Percentiles rank a stretch among this genome's conserved stretches.
These are phyloP conservation scores for Dothistroma pini DNA, from an alignment of 2,329 filamentous ascomycete species.

Conservation along the genomic window DNA sequence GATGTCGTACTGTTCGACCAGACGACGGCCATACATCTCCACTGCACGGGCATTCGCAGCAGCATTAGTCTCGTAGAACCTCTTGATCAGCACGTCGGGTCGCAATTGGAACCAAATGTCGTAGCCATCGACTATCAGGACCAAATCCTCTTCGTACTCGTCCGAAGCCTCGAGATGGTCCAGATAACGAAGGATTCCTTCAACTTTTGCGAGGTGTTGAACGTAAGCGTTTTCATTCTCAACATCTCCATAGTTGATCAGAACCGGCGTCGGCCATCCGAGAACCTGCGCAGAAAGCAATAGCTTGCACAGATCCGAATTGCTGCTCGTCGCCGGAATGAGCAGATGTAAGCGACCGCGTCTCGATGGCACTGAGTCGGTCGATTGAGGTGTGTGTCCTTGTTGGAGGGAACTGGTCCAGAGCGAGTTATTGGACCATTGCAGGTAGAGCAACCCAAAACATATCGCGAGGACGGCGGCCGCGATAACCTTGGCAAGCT, in stretches of 20 bases:
- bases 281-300: slow-evolving; percentile 56
- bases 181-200: slow-evolving; percentile 48
- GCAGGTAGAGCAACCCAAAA: slow-evolving; percentile 6
- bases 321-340: slow-evolving; percentile 48
- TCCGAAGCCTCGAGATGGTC: slow-evolving; percentile 32
- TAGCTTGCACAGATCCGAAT: slow-evolving; percentile 54
- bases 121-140: slow-evolving; percentile 60
- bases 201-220: slow-evolving; percentile 45
- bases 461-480: slow-evolving; percentile 8
- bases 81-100: slow-evolving; percentile 54
- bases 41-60: slow-evolving; percentile 38
- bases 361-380: slow-evolving; percentile 2
- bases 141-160: slow-evolving; percentile 54
- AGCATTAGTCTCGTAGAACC: slow-evolving; percentile 39
- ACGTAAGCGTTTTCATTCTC: slow-evolving; percentile 37
- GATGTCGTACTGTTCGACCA: slow-evolving; percentile 32
- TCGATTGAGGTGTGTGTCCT: not conserved
- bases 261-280: slow-evolving; percentile 56
- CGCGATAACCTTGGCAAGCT: slow-evolving; percentile 11
- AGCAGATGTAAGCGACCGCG: slow-evolving; percentile 51
- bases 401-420: not conserved
- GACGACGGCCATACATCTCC: slow-evolving; percentile 31
- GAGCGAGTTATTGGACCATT: not conserved
- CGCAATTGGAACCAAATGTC: slow-evolving; percentile 64
- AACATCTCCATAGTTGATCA: slow-evolving; percentile 45